phyloP scores from a whole-genome alignment of 371 early-diverging fungal genomes.

The Mortierella sp. region DNA sequence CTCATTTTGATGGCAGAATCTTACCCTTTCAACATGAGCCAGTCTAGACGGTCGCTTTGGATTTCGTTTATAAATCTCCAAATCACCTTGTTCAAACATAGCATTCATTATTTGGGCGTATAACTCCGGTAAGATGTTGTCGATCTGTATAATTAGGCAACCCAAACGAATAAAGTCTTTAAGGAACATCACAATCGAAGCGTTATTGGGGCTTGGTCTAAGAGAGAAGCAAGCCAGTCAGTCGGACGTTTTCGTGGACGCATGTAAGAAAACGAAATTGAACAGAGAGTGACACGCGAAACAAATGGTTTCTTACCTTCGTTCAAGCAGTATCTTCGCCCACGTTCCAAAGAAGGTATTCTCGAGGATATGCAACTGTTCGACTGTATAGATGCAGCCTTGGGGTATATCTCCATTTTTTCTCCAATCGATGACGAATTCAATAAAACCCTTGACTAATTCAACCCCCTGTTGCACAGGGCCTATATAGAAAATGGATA shows the following conservation, averaged over 20 bases:
- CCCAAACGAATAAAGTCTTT: slow-evolving; percentile 40
- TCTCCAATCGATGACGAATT: slow-evolving; percentile 29
- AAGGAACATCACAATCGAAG: slow-evolving; percentile 17
- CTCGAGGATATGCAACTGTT: slow-evolving; percentile 28
- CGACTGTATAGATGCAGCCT: slow-evolving; percentile 6
- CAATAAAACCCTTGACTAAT: slow-evolving; percentile 12
- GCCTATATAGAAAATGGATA: slow-evolving; percentile 9
- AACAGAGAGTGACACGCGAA: neutral
- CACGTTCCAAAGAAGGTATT: slow-evolving; percentile 27
- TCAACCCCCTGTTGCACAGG: slow-evolving; percentile 28
- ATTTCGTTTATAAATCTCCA: slow-evolving; percentile 40
- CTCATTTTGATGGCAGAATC: neutral
- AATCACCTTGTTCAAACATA: slow-evolving; percentile 44
- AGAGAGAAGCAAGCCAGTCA: neutral
- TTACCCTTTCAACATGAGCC: slow-evolving; percentile 35
- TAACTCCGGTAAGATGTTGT: slow-evolving; percentile 27
- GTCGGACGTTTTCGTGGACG: neutral
- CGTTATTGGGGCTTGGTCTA: slow-evolving; percentile 26
- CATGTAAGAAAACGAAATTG: neutral
- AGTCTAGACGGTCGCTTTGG: slow-evolving; percentile 44
- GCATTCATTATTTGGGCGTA: slow-evolving; percentile 28
- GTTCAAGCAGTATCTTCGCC: slow-evolving; percentile 44
- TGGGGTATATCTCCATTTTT: slow-evolving; percentile 5
- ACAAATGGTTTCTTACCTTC: slow-evolving; percentile 27
- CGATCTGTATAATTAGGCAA: slow-evolving; percentile 29